Evolutionary conservation across 495 filamentous ascomycete species (phyloP).

Genomic region (Aspergillus bridgeri): DNA sequence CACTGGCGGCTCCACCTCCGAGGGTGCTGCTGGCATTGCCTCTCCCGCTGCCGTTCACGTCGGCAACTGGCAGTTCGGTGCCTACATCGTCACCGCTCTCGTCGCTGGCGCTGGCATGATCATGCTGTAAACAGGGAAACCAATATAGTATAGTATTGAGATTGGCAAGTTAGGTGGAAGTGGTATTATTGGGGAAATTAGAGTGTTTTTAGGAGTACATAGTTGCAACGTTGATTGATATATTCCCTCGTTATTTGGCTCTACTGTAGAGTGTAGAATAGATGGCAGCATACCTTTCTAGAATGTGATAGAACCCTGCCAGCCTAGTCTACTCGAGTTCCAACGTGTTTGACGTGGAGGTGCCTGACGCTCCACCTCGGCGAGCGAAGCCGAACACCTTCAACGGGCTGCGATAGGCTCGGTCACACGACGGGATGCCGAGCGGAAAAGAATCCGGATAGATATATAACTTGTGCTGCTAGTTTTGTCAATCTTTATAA

Average conservation of each 20-base stretch:
- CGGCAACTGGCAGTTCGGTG: constrained; percentile 62
- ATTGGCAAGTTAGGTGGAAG: background rate
- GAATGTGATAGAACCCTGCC: background rate
- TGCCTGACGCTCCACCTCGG: background rate
- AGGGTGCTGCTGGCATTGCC: constrained; percentile 37
- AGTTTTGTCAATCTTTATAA: too few species aligned
- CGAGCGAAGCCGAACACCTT: background rate
- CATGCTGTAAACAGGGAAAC: constrained; percentile 53
- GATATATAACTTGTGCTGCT: background rate
- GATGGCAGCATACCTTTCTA: background rate
- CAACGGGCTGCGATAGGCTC: background rate
- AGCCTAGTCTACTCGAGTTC: background rate
- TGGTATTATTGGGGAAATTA: background rate
- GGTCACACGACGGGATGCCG: background rate
- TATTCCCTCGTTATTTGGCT: background rate
- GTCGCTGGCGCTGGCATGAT: constrained; percentile 72
- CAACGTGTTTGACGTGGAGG: background rate
- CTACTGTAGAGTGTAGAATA: background rate
- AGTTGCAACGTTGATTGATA: background rate
- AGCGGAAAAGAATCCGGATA: background rate
- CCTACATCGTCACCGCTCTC: constrained; percentile 65
- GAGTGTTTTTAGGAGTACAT: background rate
- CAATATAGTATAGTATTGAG: too few species aligned
- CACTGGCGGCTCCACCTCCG: constrained; percentile 29
- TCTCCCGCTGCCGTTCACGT: constrained; percentile 55